Evolutionary conservation across 148 eudicot genomes (phyloP), one percentile per base, ranked within the genome.

Genomic region (Camellia sinensis): DNA sequence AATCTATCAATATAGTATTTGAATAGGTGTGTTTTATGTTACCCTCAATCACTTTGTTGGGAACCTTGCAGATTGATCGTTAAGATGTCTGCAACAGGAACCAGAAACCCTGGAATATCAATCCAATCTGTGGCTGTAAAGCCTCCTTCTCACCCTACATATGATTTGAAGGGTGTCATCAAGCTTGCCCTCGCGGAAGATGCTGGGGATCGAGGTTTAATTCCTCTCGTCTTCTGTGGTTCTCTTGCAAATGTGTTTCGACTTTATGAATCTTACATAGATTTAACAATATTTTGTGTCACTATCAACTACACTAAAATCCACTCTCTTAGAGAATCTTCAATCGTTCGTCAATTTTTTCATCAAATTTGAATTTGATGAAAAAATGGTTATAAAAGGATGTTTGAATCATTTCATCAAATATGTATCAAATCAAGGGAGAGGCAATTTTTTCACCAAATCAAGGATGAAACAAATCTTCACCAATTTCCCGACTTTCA

Each of bases 121-220:
- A n/a, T 68, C 17, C 86, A 85, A 13, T 73, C 85, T n/a, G 9
- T 81, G 17, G 59, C 52, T 67, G 59, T 85, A 37, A 85, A 85
- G 80, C 92, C 93, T 44, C 98, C 98, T 65, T 84, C 88, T 11
- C 98, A 95, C 81, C 98, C 97, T 71, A 93, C 98, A 43, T 95
- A 95, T 85, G 97, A 95, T 85, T 85, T 95, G 86, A 92, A 92
- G 80, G 91, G 77, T 64, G 97, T 95, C 37, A 95, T 95, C 78
- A 88, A 92, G 57, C 91, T 93, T 73, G 97, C 97, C 74, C 97
- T 95, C 50, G 80, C 97, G 84, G 98, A 95, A 81, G 98, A 95
- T 89, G 93, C 98, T 62, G 97, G 94, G 48, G 82, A 89, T 82
- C 73, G n/a, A 85, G 98, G 97, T 93, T 53, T 9, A 19, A 18